Percentiles rank a stretch among this genome's conserved stretches.
phyloP scores from a whole-genome alignment of 805 yeast species.

The Candida xiaguanensis region DNA sequence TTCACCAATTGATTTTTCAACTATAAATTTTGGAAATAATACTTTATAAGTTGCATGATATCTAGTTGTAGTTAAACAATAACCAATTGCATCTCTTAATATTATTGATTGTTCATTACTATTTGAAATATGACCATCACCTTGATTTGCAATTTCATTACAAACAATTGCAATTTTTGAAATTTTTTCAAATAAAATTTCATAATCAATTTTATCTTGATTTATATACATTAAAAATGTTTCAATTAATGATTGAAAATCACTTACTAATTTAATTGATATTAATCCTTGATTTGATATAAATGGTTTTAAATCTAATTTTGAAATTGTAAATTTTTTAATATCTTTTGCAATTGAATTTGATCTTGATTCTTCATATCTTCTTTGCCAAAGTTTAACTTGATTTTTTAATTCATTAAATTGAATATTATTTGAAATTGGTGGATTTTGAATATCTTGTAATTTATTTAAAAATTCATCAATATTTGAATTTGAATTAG shows the following conservation, averaged over 20 bases:
- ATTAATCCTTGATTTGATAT: slow-evolving; percentile 43
- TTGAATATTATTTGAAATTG: slow-evolving; percentile 2
- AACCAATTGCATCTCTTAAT: slow-evolving; percentile 66
- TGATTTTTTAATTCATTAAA: slow-evolving; percentile 18
- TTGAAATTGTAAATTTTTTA: slow-evolving; percentile 14
- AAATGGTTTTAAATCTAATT: slow-evolving; percentile 24
- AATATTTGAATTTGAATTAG: slow-evolving; percentile 4
- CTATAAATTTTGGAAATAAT: slow-evolving; percentile 62
- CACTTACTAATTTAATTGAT: slow-evolving; percentile 40
- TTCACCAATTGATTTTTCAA: slow-evolving; percentile 76
- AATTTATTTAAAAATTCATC: slow-evolving; percentile 11
- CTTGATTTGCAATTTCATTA: slow-evolving; percentile 36
- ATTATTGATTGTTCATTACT: slow-evolving; percentile 41
- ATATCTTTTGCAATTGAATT: slow-evolving; percentile 20
- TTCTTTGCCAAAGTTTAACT: slow-evolving; percentile 47
- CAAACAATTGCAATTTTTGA: slow-evolving; percentile 48
- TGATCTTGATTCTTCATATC: slow-evolving; percentile 46
- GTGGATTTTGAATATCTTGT: neutral
- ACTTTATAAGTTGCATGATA: slow-evolving; percentile 62
- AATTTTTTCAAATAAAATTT: slow-evolving; percentile 47
- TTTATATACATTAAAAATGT: slow-evolving; percentile 35
- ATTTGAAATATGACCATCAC: slow-evolving; percentile 20
- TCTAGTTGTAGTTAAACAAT: slow-evolving; percentile 72
- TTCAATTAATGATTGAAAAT: slow-evolving; percentile 49
- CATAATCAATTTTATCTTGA: slow-evolving; percentile 25